Base-by-base conservation (phyloP, 495 filamentous ascomycete genomes). In the Emericellopsis terricola region DNA sequence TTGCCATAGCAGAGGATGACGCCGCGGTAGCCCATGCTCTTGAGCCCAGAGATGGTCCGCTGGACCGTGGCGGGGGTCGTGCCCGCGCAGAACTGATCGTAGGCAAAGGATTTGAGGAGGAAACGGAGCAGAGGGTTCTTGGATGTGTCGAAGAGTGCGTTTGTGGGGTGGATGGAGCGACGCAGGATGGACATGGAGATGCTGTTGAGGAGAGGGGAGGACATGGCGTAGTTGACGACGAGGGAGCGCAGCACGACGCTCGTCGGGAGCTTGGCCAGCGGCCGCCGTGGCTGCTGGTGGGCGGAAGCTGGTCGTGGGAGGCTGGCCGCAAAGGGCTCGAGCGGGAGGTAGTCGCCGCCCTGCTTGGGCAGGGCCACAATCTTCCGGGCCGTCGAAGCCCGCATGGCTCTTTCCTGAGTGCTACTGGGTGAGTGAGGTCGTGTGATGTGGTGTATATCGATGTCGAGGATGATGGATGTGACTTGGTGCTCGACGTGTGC, bases 61-160 rank as follows among this genome's bases (percentile, higher is more conserved):
- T 50, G 45, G 17, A 87, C 75, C 49, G 84, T 76, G 1, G 41
- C 36, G 0, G 61, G 51, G 29, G 69, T 78, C 46, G 76, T 71
- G 15, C 82, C 82, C 1, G 78, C 78, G 48, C 82, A 91, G 50
- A 87, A 91, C 45, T 91, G 80, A 34, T 68, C 68, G 49, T 91
- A 91, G 47, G 89, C 81, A 0, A 78, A 86, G 35, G 72, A 64
- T 39, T 80, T 77, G 19, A 91, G 61, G 21, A 81, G 49, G 40
- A 49, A 64, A 10, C 56, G 52, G 11, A 76, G 59, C 13, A 73
- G 8, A 0, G 60, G 62, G 38, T 78, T 78, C 21, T 47, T 52
- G 39, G 71, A 64, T 2, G 72, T 69, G 40, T 65, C 66, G 9
- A 78, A 51, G 6, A 71, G 28, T 1, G 71, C 57, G 14, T 53